These are phyloP conservation scores for Selaginella moellendorffii DNA, from an alignment of 75 land plant species.

Conservation along the genomic window DNA sequence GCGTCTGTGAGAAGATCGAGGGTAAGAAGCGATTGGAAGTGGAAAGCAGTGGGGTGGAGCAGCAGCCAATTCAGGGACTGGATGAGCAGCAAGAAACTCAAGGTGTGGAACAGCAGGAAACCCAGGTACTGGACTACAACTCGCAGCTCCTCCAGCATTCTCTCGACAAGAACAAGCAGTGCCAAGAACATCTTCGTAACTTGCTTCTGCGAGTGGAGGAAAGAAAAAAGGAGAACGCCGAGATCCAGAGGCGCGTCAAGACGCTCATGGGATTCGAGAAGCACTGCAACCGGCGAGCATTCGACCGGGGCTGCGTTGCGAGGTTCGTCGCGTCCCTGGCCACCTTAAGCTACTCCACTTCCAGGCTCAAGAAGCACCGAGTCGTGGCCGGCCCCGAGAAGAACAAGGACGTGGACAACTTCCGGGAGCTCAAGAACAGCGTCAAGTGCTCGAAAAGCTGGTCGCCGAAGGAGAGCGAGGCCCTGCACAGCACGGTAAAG, in stretches of 20 bases:
- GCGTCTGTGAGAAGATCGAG: background rate
- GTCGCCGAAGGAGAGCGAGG: background rate
- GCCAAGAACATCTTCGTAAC: background rate
- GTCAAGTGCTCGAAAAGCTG: background rate
- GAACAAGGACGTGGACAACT: background rate
- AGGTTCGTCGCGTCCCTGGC: background rate
- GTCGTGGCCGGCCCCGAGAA: background rate
- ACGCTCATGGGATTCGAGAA: background rate
- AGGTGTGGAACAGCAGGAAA: background rate
- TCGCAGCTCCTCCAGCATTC: background rate
- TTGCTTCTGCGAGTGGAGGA: background rate
- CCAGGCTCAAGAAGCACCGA: too few relatives aligned
- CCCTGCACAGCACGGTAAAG: background rate
- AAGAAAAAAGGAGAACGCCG: background rate
- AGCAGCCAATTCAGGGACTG: background rate
- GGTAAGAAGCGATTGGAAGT: background rate
- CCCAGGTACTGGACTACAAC: background rate
- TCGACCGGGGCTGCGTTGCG: background rate
- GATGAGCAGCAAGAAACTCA: background rate
- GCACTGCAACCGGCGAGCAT: background rate
- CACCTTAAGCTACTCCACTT: background rate
- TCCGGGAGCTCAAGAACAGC: background rate
- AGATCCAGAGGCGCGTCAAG: background rate
- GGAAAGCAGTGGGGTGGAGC: background rate
- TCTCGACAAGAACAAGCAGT: background rate